These are phyloP conservation scores for Nemania abortiva DNA, from an alignment of 2,329 filamentous ascomycete species.

Conservation along the genomic window DNA sequence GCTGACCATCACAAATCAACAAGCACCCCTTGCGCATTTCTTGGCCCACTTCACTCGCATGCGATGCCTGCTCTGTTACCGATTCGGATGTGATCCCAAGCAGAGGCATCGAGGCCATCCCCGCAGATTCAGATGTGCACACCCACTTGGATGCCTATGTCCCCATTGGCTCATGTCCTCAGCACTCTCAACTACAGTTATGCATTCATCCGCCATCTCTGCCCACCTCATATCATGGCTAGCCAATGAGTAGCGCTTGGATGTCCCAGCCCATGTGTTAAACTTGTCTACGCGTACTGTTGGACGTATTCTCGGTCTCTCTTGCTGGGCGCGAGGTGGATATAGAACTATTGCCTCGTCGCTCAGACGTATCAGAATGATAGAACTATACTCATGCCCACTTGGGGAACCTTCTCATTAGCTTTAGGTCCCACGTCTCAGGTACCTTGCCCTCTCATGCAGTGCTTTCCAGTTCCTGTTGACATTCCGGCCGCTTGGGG, in stretches of 20 bases:
- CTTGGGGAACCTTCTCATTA: slow-evolving; percentile 26
- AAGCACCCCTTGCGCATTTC: slow-evolving; percentile 49
- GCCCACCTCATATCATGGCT: slow-evolving; percentile 59
- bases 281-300: slow-evolving; percentile 51
- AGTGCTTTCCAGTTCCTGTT: slow-evolving; percentile 43
- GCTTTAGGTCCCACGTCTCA: slow-evolving; percentile 30
- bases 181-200: slow-evolving; percentile 62
- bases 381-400: slow-evolving; percentile 30
- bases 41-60: slow-evolving; percentile 48
- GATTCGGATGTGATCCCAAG: slow-evolving; percentile 52
- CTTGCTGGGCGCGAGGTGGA: slow-evolving; percentile 30
- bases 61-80: slow-evolving; percentile 50
- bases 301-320: slow-evolving; percentile 42
- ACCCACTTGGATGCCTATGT: slow-evolving; percentile 48
- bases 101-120: slow-evolving; percentile 47
- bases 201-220: slow-evolving; percentile 64
- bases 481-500: slow-evolving; percentile 49
- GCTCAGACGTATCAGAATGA: slow-evolving; percentile 28
- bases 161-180: slow-evolving; percentile 56
- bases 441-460: slow-evolving; percentile 32
- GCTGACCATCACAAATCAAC: slow-evolving; percentile 47
- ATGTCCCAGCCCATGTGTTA: slow-evolving; percentile 58
- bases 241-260: slow-evolving; percentile 57
- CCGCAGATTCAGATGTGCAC: slow-evolving; percentile 51
- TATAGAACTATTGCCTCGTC: slow-evolving; percentile 34